Base-by-base conservation (phyloP, 139 green algal species). In the Volvox africanus region DNA sequence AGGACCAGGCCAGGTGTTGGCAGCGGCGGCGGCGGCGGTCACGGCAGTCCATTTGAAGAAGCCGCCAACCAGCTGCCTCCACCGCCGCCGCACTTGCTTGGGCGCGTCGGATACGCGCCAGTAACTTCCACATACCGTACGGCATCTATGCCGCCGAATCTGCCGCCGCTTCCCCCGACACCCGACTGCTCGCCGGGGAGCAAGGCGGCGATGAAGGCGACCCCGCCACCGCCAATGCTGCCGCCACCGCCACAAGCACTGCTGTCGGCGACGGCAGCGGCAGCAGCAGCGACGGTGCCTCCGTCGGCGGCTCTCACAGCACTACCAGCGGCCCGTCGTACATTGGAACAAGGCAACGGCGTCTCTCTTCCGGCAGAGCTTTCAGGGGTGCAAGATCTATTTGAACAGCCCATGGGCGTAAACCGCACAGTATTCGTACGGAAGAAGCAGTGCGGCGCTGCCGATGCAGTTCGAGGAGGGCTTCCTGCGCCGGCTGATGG, bases 141-240 rank as follows among this genome's bases (percentile, higher is more conserved):
- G 62, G 83, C 67, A 44, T 88, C 67, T 30, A 62, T 88, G 67
- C 28, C 36, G 67, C 83, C 83, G 13, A 80, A 67, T 35, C 67
- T 88, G 83, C 83, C 83, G 22, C 83, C 83, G 67, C 35, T 88
- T 37, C 67, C 83, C 35, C 83, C 67, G 35, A 65, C 83, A 68
- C 67, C 83, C 1, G 67, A 44, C 14, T 16, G 28, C 28, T 86
- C 80, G 2, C 50, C 80, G 78, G 36, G 78, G 14, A 44, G 35
- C 37, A 55, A 61, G 65, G 65, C 65, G 16, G 24, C 65, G 65
- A 24, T 73, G 65, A 73, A 73, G 24, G 65, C 24, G 65, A 73
- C 24, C 2, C 65, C 65, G 65, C 65, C 65, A 12, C 24, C 65
- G 65, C 44, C 44, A 55, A 55, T 55, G 44, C 44, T 55, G 44